Evolutionary conservation across 1,284 basidiomycete species (phyloP).

Genomic region (Apiotrichum akiyoshidainum): DNA sequence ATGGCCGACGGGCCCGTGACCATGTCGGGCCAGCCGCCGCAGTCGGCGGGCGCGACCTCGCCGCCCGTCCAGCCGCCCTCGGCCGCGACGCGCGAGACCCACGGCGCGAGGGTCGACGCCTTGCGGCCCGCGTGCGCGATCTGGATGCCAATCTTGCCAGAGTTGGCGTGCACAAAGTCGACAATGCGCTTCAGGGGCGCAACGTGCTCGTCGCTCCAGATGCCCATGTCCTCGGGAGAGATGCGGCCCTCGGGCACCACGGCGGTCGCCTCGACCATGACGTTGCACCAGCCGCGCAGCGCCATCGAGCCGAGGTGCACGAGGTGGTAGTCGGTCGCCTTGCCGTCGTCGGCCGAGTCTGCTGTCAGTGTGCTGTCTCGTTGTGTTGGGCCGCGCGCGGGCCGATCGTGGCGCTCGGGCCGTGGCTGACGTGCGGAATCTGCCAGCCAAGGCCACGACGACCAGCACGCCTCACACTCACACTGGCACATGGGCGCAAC

Average conservation of each 20-base stretch:
- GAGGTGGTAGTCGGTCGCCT: constrained; percentile 73
- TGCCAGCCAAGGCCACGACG: neutral
- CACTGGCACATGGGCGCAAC: constrained; percentile 66
- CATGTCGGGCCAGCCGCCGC: constrained; percentile 69
- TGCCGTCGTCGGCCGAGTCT: constrained; percentile 65
- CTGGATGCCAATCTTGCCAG: constrained; percentile 68
- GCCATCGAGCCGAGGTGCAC: constrained; percentile 64
- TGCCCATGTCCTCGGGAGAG: constrained; percentile 56
- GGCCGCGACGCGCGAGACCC: constrained; percentile 51
- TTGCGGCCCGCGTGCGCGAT: constrained; percentile 75
- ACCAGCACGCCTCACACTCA: constrained; percentile 22
- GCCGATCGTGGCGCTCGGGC: neutral
- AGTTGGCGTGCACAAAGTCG: constrained; percentile 70
- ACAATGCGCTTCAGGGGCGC: constrained; percentile 65
- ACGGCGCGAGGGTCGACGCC: constrained; percentile 62
- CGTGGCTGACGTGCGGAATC: neutral
- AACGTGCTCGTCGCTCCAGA: constrained; percentile 74
- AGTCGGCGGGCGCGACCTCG: constrained; percentile 51
- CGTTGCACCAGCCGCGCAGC: constrained; percentile 56
- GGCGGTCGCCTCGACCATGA: constrained; percentile 66
- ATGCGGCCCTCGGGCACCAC: constrained; percentile 72
- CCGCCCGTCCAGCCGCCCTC: constrained; percentile 43
- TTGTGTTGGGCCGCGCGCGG: neutral
- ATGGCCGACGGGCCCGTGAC: constrained; percentile 58
- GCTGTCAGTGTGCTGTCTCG: neutral